Percentiles rank a stretch among this genome's conserved stretches.
Evolutionary conservation across 257 asterid species (phyloP).

Genomic region (Solanum lignicaule): DNA sequence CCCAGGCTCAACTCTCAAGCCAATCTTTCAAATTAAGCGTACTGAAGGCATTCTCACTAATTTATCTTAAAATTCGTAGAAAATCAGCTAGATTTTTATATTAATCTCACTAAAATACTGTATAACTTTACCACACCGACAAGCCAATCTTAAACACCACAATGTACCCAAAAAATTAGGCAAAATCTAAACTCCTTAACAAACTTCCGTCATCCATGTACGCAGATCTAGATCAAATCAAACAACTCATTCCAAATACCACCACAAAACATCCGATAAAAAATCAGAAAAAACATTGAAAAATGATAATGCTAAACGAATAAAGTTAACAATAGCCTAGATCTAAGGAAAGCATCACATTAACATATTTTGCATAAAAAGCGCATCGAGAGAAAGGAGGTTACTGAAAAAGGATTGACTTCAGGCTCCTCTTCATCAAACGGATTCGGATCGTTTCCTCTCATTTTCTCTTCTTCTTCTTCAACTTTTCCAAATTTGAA

Average conservation of each 20-base stretch:
- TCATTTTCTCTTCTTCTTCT: slow-evolving; percentile 29
- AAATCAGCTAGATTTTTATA: not conserved
- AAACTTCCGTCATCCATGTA: not conserved
- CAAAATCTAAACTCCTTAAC: not conserved
- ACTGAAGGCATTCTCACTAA: not conserved
- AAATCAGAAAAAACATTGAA: not conserved
- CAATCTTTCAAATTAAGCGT: not conserved
- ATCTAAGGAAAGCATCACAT: not conserved
- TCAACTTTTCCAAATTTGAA: not conserved
- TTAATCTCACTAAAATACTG: not conserved
- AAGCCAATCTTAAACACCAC: not conserved
- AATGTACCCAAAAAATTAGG: not conserved
- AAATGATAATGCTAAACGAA: not conserved
- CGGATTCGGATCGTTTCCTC: slow-evolving; percentile 86
- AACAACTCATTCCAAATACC: not conserved
- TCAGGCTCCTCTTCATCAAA: slow-evolving; percentile 88
- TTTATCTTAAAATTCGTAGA: not conserved
- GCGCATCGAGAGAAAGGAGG: slow-evolving; percentile 15
- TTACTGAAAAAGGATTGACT: slow-evolving; percentile 99
- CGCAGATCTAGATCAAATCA: slow-evolving; percentile 12
- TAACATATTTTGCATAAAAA: not conserved
- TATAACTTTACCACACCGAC: not conserved
- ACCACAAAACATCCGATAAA: not conserved
- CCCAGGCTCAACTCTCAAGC: not conserved
- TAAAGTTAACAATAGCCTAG: slow-evolving; percentile 1